Base-by-base conservation (phyloP, 441 rosid genomes). In the Erodium trifolium region DNA sequence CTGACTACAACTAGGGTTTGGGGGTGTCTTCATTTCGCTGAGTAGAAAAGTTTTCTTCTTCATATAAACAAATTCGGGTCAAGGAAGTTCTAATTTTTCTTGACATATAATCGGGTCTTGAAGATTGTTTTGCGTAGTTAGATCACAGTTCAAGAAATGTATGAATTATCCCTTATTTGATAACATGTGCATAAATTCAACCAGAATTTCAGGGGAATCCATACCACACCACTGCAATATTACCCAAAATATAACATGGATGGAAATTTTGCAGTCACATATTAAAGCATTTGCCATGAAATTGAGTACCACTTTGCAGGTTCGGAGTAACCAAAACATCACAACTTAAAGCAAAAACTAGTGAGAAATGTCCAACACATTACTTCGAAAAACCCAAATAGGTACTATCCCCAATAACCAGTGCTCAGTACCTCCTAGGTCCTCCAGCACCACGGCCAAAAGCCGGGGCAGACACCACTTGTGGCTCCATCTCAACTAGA, bases 391-490 rank as follows among this genome's bases (percentile, higher is more conserved):
- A 31, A 2, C 1, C 34, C 34, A 31, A 3, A 31, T 31, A 31
- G 34, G 34, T 31, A 31, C 34, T 31, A 31, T 31, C 34, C 34
- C 34, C 34, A 31, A 31, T 3, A 31, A 51, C 14, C 1, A n/a
- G 17, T 12, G 17, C 57, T 51, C 57, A 51, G 57, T 12, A 51
- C 57, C 57, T 51, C 57, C 57, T 51, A 51, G 57, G 57, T n/a
- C 57, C 57, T 13, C 57, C 57, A 51, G 57, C 57, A 51, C 17
- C 57, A 13, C 57, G 57, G 57, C 57, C 57, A 51, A 51, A 51
- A 51, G 57, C 17, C 5, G 14, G 57, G 57, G 57, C 16, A 13
- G 16, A 12, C 0, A 51, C 57, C 2, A 51, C 57, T 51, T 51
- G 57, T 51, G 57, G 57, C 57, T 51, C 57, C 5, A 51, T n/a